A percentile compares a stretch with the other conserved stretches of the same genome.
Evolutionary conservation across 805 yeast species (phyloP).

Genomic region (Candida anglica): DNA sequence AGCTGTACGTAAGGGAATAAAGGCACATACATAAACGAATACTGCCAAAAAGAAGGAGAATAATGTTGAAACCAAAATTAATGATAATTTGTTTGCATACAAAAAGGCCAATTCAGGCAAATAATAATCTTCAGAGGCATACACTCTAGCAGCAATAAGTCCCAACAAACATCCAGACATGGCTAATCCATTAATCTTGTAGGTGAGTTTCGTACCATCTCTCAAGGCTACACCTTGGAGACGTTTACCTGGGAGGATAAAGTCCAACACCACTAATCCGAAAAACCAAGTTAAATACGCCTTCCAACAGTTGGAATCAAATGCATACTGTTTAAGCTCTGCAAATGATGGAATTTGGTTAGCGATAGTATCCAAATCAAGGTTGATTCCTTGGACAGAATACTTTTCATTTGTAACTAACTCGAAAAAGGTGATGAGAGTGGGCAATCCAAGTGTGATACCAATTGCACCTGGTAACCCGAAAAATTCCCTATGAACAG

Average conservation of each 20-base stretch:
- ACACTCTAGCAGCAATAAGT: constrained; percentile 50
- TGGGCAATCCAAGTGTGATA: constrained; percentile 66
- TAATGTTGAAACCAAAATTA: constrained; percentile 58
- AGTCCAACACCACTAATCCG: constrained; percentile 59
- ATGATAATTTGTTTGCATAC: constrained; percentile 61
- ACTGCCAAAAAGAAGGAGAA: constrained; percentile 63
- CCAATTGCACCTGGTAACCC: constrained; percentile 74
- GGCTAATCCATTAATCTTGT: constrained; percentile 78
- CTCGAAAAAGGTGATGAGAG: constrained; percentile 54
- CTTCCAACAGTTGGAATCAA: constrained; percentile 51
- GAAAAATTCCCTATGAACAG: constrained; percentile 68
- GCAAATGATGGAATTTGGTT: constrained; percentile 28
- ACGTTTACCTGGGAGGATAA: constrained; percentile 53
- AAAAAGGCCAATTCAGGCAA: constrained; percentile 80
- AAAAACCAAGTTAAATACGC: constrained; percentile 74
- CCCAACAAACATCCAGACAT: constrained; percentile 34
- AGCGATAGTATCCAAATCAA: constrained; percentile 37
- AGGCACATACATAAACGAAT: constrained; percentile 66
- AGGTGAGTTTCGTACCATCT: constrained; percentile 67
- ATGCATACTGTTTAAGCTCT: constrained; percentile 24
- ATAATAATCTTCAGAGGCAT: constrained; percentile 41
- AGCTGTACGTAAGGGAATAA: constrained; percentile 46
- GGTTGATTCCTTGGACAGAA: constrained; percentile 43
- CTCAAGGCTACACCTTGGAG: constrained; percentile 67
- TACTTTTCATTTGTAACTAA: constrained; percentile 60